phyloP scores from a whole-genome alignment of 306 rosid species.

The Vigna unguiculata region DNA sequence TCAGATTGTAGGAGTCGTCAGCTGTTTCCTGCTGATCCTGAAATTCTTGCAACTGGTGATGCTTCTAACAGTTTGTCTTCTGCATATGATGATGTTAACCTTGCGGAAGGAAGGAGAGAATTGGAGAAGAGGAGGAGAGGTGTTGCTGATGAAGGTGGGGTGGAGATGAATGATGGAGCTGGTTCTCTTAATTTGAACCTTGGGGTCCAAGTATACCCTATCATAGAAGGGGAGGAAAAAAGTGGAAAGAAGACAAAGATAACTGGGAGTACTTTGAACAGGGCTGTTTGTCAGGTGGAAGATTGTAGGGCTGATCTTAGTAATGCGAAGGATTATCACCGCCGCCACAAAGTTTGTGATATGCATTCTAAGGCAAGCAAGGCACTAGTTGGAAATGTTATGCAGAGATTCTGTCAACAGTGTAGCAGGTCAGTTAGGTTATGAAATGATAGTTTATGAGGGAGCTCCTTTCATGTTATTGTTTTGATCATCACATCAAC shows the following conservation, averaged over 20 bases:
- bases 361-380: slow-evolving; percentile 83
- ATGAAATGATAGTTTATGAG: slow-evolving; percentile 25
- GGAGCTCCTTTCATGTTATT: slow-evolving; percentile 26
- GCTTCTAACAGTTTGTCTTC: slow-evolving; percentile 61
- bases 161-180: slow-evolving; percentile 58
- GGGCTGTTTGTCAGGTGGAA: slow-evolving; percentile 92
- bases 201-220: slow-evolving; percentile 74
- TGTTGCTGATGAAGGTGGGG: slow-evolving; percentile 55
- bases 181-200: slow-evolving; percentile 73
- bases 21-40: slow-evolving; percentile 65
- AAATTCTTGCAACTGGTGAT: slow-evolving; percentile 52
- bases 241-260: slow-evolving; percentile 84
- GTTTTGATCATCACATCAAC: background rate
- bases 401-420: slow-evolving; percentile 98
- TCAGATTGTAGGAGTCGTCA: slow-evolving; percentile 64
- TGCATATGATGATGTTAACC: slow-evolving; percentile 57
- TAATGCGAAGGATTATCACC: slow-evolving; percentile 79
- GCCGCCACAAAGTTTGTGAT: slow-evolving; percentile 91
- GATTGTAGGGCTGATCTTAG: slow-evolving; percentile 90
- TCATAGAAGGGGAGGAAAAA: slow-evolving; percentile 65
- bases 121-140: slow-evolving; percentile 74
- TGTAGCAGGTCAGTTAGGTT: slow-evolving; percentile 89
- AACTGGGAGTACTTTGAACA: slow-evolving; percentile 59
- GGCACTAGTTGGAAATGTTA: slow-evolving; percentile 77
- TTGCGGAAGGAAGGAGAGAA: slow-evolving; percentile 64